Evolutionary conservation across 2,329 filamentous ascomycete species (phyloP).

Genomic region (Penicillium sp.): DNA sequence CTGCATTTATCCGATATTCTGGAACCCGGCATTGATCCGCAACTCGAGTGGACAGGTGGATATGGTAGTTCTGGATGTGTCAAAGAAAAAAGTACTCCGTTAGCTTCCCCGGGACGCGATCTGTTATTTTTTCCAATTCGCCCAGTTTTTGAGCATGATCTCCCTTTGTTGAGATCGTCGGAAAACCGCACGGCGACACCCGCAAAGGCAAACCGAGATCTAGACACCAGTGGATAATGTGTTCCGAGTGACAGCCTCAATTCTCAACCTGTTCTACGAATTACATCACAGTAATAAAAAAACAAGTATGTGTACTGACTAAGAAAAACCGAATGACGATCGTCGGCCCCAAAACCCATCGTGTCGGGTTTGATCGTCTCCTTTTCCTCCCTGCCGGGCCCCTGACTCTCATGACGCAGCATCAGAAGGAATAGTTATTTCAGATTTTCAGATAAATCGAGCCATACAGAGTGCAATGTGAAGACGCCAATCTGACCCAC

Average conservation of each 20-base stretch:
- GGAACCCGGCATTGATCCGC: conserved; percentile 11
- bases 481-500: conserved; percentile 5
- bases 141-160: neutral
- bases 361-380: conserved; percentile 21
- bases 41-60: neutral
- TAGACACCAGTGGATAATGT: conserved; percentile 1
- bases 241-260: conserved; percentile 8
- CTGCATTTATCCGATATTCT: conserved; percentile 10
- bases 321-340: conserved; percentile 16
- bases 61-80: neutral
- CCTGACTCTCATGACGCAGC: conserved; percentile 12
- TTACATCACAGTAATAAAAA: neutral
- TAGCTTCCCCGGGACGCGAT: neutral
- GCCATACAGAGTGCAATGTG: conserved; percentile 14
- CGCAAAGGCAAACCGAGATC: neutral
- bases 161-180: neutral
- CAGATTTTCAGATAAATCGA: conserved; percentile 12
- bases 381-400: conserved; percentile 19
- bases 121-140: neutral
- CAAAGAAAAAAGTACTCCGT: neutral
- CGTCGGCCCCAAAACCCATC: conserved; percentile 20
- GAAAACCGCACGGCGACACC: conserved; percentile 3
- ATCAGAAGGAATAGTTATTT: neutral
- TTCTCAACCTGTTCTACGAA: neutral
- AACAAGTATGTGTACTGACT: neutral